Conservation (phyloP, 2,329 filamentous ascomycete species). For the Penicillium sp. region DNA sequence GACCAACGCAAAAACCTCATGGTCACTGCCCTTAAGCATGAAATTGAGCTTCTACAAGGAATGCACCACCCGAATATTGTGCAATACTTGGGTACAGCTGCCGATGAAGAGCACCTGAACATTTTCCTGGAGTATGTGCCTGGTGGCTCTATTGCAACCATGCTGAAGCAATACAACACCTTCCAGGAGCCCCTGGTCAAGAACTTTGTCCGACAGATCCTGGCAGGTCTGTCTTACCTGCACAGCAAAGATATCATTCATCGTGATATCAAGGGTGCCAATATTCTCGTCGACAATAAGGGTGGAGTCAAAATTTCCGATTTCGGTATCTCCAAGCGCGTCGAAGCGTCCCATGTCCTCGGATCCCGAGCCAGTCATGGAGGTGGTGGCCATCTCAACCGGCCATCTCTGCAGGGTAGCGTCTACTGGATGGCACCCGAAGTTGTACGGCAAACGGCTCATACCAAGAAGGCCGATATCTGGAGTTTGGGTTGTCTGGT, state of each 20-base stretch:
- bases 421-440: conserved; percentile 99
- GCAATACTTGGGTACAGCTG: conserved; percentile 93
- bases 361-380: conserved; percentile 41
- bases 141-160: conserved; percentile 93
- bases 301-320: conserved; percentile 99
- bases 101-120: conserved; percentile 87
- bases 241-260: conserved; percentile 96
- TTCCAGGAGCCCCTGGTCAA: conserved; percentile 89
- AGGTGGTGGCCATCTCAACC: conserved; percentile 47
- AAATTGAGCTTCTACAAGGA: conserved; percentile 90
- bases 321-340: conserved; percentile 97
- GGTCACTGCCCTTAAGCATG: conserved; percentile 95
- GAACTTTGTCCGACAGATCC: conserved; percentile 94
- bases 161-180: conserved; percentile 97
- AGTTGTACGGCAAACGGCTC: conserved; percentile 95
- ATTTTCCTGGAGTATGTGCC: conserved; percentile 99
- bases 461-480: conserved; percentile 97
- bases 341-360: conserved; percentile 85
- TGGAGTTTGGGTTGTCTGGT: conserved; percentile 97
- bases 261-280: conserved; percentile 97
- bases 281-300: conserved; percentile 98
- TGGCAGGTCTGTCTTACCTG: conserved; percentile 87
- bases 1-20: conserved; percentile 95
- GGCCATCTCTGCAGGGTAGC: conserved; percentile 83
- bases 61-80: conserved; percentile 97